A percentile compares a stretch with the other conserved stretches of the same genome.
These are phyloP conservation scores for Saccharomyces mikatae DNA, from an alignment of 805 yeast genomes.

Conservation along the genomic window DNA sequence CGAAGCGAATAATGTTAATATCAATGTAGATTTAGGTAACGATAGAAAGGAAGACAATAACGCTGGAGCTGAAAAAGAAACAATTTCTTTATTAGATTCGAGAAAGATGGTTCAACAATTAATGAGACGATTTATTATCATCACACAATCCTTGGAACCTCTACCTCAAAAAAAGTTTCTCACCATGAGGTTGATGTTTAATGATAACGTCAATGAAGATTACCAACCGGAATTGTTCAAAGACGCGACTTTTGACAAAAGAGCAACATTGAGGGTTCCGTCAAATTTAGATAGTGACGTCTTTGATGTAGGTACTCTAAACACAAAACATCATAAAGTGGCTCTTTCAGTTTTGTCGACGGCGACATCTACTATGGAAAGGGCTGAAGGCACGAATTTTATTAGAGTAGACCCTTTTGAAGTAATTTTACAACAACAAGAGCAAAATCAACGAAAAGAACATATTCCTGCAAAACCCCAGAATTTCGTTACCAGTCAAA, in stretches of 20 bases:
- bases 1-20: constrained; percentile 23
- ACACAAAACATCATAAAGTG: constrained; percentile 29
- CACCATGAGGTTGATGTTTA: constrained; percentile 42
- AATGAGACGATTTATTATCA: constrained; percentile 43
- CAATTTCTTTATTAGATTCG: constrained; percentile 30
- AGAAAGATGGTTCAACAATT: constrained; percentile 41
- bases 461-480: neutral
- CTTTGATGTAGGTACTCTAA: constrained; percentile 26
- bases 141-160: constrained; percentile 47
- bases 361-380: constrained; percentile 9
- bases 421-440: constrained; percentile 3
- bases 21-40: constrained; percentile 8
- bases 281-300: constrained; percentile 11
- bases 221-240: constrained; percentile 44
- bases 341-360: constrained; percentile 27
- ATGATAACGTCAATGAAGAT: constrained; percentile 37
- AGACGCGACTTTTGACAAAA: constrained; percentile 34
- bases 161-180: constrained; percentile 41
- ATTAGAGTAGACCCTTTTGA: constrained; percentile 23
- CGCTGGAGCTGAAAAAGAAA: constrained; percentile 4
- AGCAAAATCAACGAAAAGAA: neutral
- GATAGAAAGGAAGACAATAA: constrained; percentile 6
- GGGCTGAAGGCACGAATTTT: constrained; percentile 1
- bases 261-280: constrained; percentile 31
- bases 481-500: constrained; percentile 25